Evolutionary conservation across 192 early-diverging fungal species (phyloP).

Genomic region (Lobosporangium transversale): DNA sequence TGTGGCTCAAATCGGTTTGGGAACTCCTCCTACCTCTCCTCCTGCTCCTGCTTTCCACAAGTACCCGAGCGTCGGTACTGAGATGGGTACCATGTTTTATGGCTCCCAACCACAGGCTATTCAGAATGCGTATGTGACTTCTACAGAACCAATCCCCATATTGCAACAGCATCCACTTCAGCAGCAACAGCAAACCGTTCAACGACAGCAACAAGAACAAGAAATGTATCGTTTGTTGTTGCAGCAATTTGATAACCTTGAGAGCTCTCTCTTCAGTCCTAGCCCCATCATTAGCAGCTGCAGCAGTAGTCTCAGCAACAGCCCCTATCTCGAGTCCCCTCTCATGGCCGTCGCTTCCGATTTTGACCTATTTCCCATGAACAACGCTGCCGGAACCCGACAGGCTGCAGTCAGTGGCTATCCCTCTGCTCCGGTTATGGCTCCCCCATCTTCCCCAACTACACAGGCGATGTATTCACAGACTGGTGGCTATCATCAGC

Average conservation of each 20-base stretch:
- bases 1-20: constrained; percentile 28
- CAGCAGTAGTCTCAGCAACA: constrained; percentile 39
- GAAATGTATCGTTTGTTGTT: constrained; percentile 38
- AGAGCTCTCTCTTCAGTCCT: constrained; percentile 48
- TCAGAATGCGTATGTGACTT: constrained; percentile 44
- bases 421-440: not conserved
- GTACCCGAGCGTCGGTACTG: constrained; percentile 10
- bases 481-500: constrained; percentile 19
- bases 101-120: constrained; percentile 20
- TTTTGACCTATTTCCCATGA: constrained; percentile 43
- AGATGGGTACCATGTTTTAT: constrained; percentile 37
- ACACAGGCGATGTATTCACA: constrained; percentile 5
- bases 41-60: constrained; percentile 32
- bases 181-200: constrained; percentile 1
- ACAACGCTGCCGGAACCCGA: not conserved
- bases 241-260: constrained; percentile 48
- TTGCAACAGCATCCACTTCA: constrained; percentile 15
- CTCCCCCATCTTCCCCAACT: constrained; percentile 5
- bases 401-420: constrained; percentile 3
- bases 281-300: constrained; percentile 35
- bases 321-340: constrained; percentile 37
- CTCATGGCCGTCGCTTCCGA: constrained; percentile 26
- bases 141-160: constrained; percentile 5
- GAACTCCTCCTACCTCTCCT: constrained; percentile 45
- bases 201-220: constrained; percentile 21